These are phyloP conservation scores for Corylus americana DNA, from an alignment of 306 rosid genomes.

Conservation along the genomic window DNA sequence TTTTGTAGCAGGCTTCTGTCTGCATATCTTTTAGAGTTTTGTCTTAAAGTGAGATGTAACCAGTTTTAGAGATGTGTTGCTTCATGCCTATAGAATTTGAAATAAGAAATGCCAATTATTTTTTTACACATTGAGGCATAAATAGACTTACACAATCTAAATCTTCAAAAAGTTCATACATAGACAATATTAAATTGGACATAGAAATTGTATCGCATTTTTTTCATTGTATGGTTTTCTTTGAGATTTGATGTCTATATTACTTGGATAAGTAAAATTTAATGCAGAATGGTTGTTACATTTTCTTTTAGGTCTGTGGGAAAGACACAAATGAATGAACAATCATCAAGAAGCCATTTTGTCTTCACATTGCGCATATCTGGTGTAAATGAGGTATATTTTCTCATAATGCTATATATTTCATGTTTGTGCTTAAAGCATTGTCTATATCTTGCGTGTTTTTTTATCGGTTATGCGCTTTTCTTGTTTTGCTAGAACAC, in stretches of 20 bases:
- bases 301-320: constrained; percentile 80
- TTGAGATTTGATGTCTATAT: background rate
- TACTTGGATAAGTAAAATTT: constrained; percentile 1
- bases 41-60: background rate
- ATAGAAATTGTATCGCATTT: background rate
- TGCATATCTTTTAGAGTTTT: constrained; percentile 13
- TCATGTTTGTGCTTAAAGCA: background rate
- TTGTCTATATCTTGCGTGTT: background rate
- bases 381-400: constrained; percentile 78
- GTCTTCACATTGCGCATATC: constrained; percentile 90
- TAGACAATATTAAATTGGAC: background rate
- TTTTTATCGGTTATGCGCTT: constrained; percentile 13
- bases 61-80: background rate
- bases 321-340: constrained; percentile 93
- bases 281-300: constrained; percentile 11
- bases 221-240: background rate
- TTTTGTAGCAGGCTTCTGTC: constrained; percentile 8
- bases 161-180: background rate
- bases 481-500: constrained; percentile 54
- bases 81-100: background rate
- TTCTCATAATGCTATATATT: background rate
- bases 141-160: background rate
- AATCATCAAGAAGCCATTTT: constrained; percentile 93
- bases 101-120: constrained; percentile 13
- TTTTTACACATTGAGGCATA: background rate